Conservation (phyloP, 768 basidiomycete genomes). For the Tulasnella sp. region DNA sequence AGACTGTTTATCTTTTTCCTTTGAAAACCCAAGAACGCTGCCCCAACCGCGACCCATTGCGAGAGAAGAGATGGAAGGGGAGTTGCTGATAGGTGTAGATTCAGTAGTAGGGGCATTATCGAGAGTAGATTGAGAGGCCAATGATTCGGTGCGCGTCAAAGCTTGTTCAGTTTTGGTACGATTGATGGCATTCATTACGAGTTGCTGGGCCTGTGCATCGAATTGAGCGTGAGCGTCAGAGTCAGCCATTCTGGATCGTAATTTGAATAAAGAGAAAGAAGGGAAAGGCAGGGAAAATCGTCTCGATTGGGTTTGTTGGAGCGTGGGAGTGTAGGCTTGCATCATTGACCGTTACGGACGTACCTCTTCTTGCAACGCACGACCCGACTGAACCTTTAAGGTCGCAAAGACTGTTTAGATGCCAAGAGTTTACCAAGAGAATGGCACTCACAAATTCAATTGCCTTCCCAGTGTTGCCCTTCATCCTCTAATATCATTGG, state of each 20-base stretch:
- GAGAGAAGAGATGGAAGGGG: slow-evolving; percentile 44
- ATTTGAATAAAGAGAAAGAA: neutral
- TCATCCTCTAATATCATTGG: too few relatives aligned
- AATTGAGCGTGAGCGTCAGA: slow-evolving; percentile 23
- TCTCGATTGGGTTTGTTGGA: too few relatives aligned
- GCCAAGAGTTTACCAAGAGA: too few relatives aligned
- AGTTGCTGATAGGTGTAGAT: slow-evolving; percentile 59
- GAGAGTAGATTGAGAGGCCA: slow-evolving; percentile 20
- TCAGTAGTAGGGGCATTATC: slow-evolving; percentile 20
- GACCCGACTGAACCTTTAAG: too few relatives aligned
- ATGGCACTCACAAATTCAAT: too few relatives aligned
- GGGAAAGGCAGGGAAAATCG: too few relatives aligned
- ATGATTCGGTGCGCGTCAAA: slow-evolving; percentile 15
- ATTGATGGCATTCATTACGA: slow-evolving; percentile 40
- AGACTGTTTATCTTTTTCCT: too few relatives aligned
- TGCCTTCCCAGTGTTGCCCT: too few relatives aligned
- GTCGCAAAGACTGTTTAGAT: too few relatives aligned
- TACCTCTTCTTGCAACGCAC: too few relatives aligned
- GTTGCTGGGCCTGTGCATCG: slow-evolving; percentile 36
- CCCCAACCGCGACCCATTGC: slow-evolving; percentile 1
- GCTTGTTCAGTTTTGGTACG: slow-evolving; percentile 27
- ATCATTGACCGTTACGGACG: too few relatives aligned
- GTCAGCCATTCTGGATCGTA: neutral
- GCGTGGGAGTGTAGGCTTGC: too few relatives aligned
- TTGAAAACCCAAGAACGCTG: slow-evolving; percentile 29